Evolutionary conservation across 495 filamentous ascomycete species (phyloP).

Genomic region (Aspergillus incahuasiensis): DNA sequence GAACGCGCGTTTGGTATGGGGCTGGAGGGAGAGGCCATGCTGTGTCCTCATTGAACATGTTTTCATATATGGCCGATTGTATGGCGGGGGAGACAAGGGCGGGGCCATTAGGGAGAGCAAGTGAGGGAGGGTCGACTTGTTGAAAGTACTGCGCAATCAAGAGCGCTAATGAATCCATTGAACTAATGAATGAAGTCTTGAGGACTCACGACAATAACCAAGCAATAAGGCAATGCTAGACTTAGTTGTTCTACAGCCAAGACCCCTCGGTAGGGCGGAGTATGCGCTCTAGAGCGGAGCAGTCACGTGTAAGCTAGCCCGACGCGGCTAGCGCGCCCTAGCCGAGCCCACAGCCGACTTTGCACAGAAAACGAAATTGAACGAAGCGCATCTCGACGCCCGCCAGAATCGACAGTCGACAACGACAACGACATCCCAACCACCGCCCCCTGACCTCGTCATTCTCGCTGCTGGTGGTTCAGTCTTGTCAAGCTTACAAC

Average conservation of each 20-base stretch:
- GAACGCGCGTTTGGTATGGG: constrained; percentile 62
- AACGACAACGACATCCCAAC: constrained; percentile 24
- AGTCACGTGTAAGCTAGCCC: constrained; percentile 14
- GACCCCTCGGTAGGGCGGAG: not conserved
- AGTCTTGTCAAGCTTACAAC: constrained; percentile 31
- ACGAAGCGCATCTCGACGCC: constrained; percentile 24
- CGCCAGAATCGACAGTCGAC: constrained; percentile 21
- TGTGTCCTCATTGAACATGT: constrained; percentile 55
- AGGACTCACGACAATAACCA: not conserved
- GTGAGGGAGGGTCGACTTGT: constrained; percentile 49
- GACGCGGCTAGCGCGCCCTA: constrained; percentile 33
- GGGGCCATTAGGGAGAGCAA: constrained; percentile 51
- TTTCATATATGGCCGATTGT: constrained; percentile 59
- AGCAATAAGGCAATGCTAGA: not conserved
- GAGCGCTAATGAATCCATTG: constrained; percentile 14
- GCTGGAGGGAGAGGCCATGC: constrained; percentile 54
- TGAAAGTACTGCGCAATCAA: constrained; percentile 61
- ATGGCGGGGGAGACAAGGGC: constrained; percentile 48
- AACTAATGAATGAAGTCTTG: not conserved
- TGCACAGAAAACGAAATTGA: constrained; percentile 33
- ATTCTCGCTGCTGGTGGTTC: constrained; percentile 18
- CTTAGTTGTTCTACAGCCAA: not conserved
- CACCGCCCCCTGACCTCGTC: constrained; percentile 16
- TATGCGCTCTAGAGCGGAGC: not conserved
- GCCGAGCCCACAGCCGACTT: constrained; percentile 41